A percentile compares a stretch with the other conserved stretches of the same genome.
Evolutionary conservation across 2,329 filamentous ascomycete species (phyloP).

Genomic region (Fusarium compactum): DNA sequence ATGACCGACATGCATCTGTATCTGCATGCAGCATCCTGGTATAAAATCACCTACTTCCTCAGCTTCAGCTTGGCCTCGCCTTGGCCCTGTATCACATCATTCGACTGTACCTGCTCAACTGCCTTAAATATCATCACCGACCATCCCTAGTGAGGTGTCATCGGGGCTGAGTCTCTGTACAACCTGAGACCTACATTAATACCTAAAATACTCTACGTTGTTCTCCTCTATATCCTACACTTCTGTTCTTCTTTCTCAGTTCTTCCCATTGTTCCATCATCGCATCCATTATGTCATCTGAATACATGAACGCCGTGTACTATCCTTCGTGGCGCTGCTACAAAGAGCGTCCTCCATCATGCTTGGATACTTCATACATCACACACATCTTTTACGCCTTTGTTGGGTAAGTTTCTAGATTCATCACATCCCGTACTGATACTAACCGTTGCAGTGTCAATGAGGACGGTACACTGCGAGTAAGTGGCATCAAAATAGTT

Average conservation of each 20-base stretch:
- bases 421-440: too few species aligned
- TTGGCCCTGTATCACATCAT: not conserved
- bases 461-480: constrained; percentile 55
- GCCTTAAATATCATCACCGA: not conserved
- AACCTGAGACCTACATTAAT: constrained; percentile 20
- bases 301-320: constrained; percentile 61
- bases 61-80: not conserved
- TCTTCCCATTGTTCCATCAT: not conserved
- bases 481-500: constrained; percentile 44
- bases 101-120: not conserved
- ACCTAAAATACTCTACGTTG: not conserved
- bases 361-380: constrained; percentile 65
- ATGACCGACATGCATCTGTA: not conserved
- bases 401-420: constrained; percentile 57
- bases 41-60: not conserved
- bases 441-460: constrained; percentile 47
- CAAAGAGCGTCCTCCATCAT: constrained; percentile 69
- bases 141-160: not conserved
- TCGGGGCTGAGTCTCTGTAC: constrained; percentile 19
- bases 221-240: not conserved
- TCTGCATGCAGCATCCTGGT: constrained; percentile 1
- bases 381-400: constrained; percentile 76
- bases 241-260: not conserved
- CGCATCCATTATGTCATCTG: constrained; percentile 20
- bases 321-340: constrained; percentile 76